Percentiles rank a stretch among this genome's conserved stretches.
Evolutionary conservation across 2,329 filamentous ascomycete species (phyloP).

Genomic region (Rhynchosporium secalis): DNA sequence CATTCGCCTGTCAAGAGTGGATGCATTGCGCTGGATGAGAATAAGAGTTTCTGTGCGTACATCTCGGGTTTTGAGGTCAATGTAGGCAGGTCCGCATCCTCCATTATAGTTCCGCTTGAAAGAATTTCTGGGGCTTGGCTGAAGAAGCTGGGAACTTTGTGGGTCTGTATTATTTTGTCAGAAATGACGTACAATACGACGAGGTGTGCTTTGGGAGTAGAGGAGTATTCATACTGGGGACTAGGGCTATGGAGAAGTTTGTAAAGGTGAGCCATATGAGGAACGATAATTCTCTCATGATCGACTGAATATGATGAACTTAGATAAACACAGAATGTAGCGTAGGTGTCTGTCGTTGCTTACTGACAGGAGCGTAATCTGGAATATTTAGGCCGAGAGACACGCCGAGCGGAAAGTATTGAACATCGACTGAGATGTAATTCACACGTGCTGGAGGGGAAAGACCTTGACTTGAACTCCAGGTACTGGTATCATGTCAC

Average conservation of each 20-base stretch:
- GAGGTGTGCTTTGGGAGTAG: not conserved
- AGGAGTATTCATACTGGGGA: slow-evolving; percentile 1
- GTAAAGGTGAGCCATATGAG: not conserved
- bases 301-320: no score
- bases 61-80: not conserved
- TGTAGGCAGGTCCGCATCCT: not conserved
- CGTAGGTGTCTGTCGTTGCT: not conserved
- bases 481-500: not conserved
- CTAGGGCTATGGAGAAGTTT: not conserved
- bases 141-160: not conserved
- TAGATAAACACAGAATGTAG: not conserved
- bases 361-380: not conserved
- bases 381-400: not conserved
- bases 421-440: not conserved
- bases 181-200: not conserved
- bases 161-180: not conserved
- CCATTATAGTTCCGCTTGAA: not conserved
- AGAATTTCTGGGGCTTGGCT: not conserved
- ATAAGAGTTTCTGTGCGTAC: not conserved
- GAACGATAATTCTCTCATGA: not conserved
- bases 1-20: not conserved
- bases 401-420: not conserved
- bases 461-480: not conserved
- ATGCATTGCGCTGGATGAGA: not conserved
- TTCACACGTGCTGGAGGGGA: not conserved